These are phyloP conservation scores for Plasmopara viticola DNA, from an alignment of 352 stramenopile species.

Conservation along the genomic window DNA sequence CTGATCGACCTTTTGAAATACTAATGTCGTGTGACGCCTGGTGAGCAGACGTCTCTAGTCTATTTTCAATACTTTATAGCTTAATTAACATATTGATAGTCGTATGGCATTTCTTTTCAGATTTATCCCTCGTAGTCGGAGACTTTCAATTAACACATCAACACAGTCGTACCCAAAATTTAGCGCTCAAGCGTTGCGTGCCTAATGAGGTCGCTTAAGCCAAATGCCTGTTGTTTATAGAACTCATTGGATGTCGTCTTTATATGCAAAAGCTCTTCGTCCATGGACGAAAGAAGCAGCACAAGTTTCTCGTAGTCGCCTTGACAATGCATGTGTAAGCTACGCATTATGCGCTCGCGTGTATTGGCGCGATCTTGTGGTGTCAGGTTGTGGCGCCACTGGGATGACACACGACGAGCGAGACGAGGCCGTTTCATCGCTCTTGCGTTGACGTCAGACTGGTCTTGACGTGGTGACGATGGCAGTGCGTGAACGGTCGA, in stretches of 20 bases:
- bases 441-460: conserved; percentile 8
- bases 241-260: conserved; percentile 60
- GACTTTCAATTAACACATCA: not conserved
- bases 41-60: too few species aligned
- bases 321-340: conserved; percentile 43
- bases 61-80: not conserved
- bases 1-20: not conserved
- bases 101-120: conserved; percentile 3
- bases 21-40: not conserved
- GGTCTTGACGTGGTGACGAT: conserved; percentile 10
- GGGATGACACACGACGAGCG: conserved; percentile 32
- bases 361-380: conserved; percentile 50
- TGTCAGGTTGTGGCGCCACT: conserved; percentile 60
- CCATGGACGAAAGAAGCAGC: conserved; percentile 54
- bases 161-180: conserved; percentile 1
- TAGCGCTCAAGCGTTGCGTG: conserved; percentile 40
- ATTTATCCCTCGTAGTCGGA: not conserved
- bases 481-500: conserved; percentile 13
- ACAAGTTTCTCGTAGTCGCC: conserved; percentile 65
- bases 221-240: conserved; percentile 54
- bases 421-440: conserved; percentile 33
- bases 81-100: not conserved
- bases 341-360: conserved; percentile 55
- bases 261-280: conserved; percentile 76
- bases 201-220: conserved; percentile 47